Conservation (phyloP, 495 filamentous ascomycete species). For the Lophiostoma macrostomum region DNA sequence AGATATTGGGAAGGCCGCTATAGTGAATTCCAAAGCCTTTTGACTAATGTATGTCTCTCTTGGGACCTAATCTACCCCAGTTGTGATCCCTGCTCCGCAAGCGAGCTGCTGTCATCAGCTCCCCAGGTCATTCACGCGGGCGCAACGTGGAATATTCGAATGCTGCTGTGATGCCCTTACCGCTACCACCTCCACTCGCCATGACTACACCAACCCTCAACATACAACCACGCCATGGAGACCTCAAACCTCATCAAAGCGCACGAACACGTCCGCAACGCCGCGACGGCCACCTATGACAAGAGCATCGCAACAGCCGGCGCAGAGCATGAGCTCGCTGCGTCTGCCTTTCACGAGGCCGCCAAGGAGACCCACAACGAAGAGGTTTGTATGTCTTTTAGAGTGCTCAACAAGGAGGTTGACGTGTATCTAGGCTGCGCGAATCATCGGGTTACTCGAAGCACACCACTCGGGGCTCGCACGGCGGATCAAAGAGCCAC, state of each 20-base stretch:
- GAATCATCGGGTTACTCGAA: slow-evolving; percentile 80
- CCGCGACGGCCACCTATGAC: slow-evolving; percentile 68
- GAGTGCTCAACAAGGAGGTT: slow-evolving; percentile 12
- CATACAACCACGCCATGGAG: slow-evolving; percentile 49
- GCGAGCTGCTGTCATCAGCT: no score
- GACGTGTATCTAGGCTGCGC: slow-evolving; percentile 56
- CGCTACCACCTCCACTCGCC: background rate
- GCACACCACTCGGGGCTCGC: slow-evolving; percentile 79
- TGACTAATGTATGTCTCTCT: no score
- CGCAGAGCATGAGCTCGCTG: slow-evolving; percentile 83
- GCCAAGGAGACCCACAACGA: slow-evolving; percentile 68
- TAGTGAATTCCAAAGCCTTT: no score
- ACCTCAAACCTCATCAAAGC: slow-evolving; percentile 67
- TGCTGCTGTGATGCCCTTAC: background rate
- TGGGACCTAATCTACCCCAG: no score
- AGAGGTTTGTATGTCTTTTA: slow-evolving; percentile 53
- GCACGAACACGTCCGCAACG: slow-evolving; percentile 80
- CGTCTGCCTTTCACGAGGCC: slow-evolving; percentile 83
- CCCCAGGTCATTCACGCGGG: slow-evolving; percentile 1
- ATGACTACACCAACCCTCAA: background rate
- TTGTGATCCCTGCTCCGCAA: no score
- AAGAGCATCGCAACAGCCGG: slow-evolving; percentile 75
- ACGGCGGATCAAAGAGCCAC: slow-evolving; percentile 59
- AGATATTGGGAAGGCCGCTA: no score
- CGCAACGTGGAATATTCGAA: no score